These are phyloP conservation scores for Trichoderma reesei DNA, from an alignment of 495 filamentous ascomycete genomes.

Conservation along the genomic window DNA sequence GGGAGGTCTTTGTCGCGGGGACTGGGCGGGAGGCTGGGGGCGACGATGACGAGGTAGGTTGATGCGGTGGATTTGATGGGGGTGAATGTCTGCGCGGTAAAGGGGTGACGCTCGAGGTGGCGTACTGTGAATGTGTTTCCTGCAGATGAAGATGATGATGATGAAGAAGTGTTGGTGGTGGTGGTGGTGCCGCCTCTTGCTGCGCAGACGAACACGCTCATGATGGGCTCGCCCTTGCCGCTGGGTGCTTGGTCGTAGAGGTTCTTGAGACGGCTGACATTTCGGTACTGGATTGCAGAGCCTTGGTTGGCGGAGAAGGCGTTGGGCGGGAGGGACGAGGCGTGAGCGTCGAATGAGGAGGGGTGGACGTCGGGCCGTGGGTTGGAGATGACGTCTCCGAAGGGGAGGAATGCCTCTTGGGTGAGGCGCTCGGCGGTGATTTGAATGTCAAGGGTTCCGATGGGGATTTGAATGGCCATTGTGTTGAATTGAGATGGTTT, in stretches of 20 bases:
- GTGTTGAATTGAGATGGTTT: not conserved
- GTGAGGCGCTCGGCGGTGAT: conserved; percentile 52
- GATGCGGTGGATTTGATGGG: conserved; percentile 52
- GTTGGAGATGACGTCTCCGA: conserved; percentile 75
- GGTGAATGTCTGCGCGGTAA: conserved; percentile 85
- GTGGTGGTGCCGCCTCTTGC: conserved; percentile 41
- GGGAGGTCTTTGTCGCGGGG: conserved; percentile 29
- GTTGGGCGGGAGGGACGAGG: conserved; percentile 29
- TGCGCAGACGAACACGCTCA: conserved; percentile 86
- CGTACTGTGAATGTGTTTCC: conserved; percentile 46
- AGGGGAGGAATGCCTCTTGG: conserved; percentile 57
- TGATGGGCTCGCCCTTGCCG: conserved; percentile 46
- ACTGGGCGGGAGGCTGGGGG: conserved; percentile 50
- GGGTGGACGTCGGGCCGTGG: conserved; percentile 46
- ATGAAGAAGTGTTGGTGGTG: no score
- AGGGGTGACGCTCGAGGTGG: conserved; percentile 88
- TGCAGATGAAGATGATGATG: not conserved
- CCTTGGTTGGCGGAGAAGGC: conserved; percentile 65
- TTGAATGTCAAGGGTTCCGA: conserved; percentile 18
- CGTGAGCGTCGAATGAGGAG: conserved; percentile 13
- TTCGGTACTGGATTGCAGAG: conserved; percentile 74
- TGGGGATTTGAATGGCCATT: conserved; percentile 21
- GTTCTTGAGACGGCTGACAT: conserved; percentile 61
- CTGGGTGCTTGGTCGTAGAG: conserved; percentile 59
- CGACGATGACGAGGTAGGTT: conserved; percentile 81